Conservation (phyloP, 768 basidiomycete genomes). For the Xerocomellus dryophilus region DNA sequence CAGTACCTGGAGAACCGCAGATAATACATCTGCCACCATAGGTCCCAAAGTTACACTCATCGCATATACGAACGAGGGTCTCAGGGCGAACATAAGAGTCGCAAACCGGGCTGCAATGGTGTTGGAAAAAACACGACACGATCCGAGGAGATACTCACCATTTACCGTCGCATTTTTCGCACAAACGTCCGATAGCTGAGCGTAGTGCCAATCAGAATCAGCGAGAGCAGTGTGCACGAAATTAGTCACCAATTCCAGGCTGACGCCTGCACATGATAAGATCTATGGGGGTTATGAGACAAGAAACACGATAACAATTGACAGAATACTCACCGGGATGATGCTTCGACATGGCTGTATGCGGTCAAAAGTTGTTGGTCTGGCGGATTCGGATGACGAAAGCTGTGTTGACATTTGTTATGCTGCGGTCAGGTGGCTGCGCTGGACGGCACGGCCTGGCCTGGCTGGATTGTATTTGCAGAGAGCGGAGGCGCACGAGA, state of each 20-base stretch:
- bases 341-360: conserved; percentile 75
- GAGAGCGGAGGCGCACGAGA: not conserved
- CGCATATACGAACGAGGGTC: conserved; percentile 96
- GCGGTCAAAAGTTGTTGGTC: conserved; percentile 1
- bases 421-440: conserved; percentile 13
- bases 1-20: conserved; percentile 88
- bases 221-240: not conserved
- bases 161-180: conserved; percentile 99
- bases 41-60: conserved; percentile 99
- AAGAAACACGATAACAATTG: not conserved
- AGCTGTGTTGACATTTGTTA: conserved; percentile 15
- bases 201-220: conserved; percentile 7
- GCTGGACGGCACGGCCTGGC: not conserved
- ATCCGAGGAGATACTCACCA: conserved; percentile 56
- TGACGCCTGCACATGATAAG: conserved; percentile 98
- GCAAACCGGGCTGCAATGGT: conserved; percentile 77
- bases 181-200: conserved; percentile 92
- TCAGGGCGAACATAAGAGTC: conserved; percentile 99
- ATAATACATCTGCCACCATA: conserved; percentile 98
- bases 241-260: conserved; percentile 84
- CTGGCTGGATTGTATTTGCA: not conserved
- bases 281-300: conserved; percentile 49
- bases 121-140: not conserved
- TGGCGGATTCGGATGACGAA: not conserved
- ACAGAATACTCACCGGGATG: conserved; percentile 60